Conservation (phyloP, 2,329 filamentous ascomycete species). For the Aspergillus melleus region DNA sequence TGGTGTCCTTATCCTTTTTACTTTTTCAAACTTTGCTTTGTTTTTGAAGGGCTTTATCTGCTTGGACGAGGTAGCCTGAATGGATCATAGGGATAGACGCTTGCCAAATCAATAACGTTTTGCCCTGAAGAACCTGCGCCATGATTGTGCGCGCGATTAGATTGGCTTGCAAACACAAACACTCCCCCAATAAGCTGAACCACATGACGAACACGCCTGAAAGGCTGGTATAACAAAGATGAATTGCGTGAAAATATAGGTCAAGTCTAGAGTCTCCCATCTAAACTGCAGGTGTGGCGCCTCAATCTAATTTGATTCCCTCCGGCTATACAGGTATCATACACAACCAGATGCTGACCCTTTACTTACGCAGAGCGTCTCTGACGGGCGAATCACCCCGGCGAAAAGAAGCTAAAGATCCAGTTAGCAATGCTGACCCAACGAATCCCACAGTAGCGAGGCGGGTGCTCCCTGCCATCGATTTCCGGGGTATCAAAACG, state of each 20-base stretch:
- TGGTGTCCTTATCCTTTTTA: neutral
- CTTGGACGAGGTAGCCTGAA: neutral
- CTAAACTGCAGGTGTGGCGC: conserved; percentile 16
- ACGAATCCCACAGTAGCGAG: neutral
- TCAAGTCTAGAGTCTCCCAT: conserved; percentile 19
- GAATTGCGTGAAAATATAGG: conserved; percentile 18
- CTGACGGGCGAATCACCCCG: conserved; percentile 42
- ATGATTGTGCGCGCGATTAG: neutral
- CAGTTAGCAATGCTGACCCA: conserved; percentile 13
- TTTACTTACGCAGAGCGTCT: conserved; percentile 38
- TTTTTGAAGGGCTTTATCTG: neutral
- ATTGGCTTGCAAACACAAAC: neutral
- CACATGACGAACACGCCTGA: neutral
- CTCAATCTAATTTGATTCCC: conserved; percentile 17
- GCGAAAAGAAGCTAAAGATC: conserved; percentile 42
- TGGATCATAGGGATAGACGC: neutral
- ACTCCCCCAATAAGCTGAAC: neutral
- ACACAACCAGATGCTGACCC: conserved; percentile 27
- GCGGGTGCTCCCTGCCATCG: neutral
- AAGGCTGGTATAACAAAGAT: conserved; percentile 12
- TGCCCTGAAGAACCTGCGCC: neutral
- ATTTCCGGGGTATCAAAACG: conserved; percentile 29
- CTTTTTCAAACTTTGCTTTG: too few relatives aligned
- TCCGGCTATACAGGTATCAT: conserved; percentile 41
- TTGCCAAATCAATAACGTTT: neutral